These are phyloP conservation scores for Amanita exitialis DNA, from an alignment of 768 basidiomycete species.

Conservation along the genomic window DNA sequence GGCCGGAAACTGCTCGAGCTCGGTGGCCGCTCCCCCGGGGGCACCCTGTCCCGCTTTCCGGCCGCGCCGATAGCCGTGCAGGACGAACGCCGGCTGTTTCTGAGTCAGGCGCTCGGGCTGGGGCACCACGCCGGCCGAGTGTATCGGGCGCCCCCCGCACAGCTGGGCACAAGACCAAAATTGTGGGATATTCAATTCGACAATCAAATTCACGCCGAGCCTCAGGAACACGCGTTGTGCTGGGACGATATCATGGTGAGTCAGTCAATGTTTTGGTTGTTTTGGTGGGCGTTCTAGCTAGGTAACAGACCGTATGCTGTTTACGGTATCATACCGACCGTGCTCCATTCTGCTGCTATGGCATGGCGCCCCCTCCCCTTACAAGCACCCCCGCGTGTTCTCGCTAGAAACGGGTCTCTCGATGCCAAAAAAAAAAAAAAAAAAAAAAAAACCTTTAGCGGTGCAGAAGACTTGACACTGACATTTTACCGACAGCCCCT, in stretches of 20 bases:
- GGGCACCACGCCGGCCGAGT: no score
- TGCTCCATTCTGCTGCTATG: background rate
- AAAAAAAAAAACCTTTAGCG: no score
- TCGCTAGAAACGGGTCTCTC: no score
- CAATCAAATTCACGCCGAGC: slow-evolving; percentile 1
- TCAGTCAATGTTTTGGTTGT: no score
- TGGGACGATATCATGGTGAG: slow-evolving; percentile 37
- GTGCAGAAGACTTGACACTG: background rate
- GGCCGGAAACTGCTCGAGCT: slow-evolving; percentile 19
- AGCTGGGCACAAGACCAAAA: slow-evolving; percentile 21
- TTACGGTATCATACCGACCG: background rate
- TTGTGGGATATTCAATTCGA: slow-evolving; percentile 36
- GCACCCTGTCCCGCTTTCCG: no score
- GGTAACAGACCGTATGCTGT: background rate
- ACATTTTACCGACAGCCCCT: slow-evolving; percentile 10
- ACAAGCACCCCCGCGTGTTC: background rate
- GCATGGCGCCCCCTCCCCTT: no score
- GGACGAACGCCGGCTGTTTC: background rate
- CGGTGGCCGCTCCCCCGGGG: background rate
- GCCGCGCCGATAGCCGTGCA: no score
- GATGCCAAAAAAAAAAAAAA: no score
- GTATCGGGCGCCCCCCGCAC: background rate
- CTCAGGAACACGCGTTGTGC: slow-evolving; percentile 5
- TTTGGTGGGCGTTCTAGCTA: background rate
- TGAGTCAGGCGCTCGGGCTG: background rate